Evolutionary conservation across 495 filamentous ascomycete species (phyloP), one percentile per base, ranked within the genome.

Genomic region (Penicillium daleae): DNA sequence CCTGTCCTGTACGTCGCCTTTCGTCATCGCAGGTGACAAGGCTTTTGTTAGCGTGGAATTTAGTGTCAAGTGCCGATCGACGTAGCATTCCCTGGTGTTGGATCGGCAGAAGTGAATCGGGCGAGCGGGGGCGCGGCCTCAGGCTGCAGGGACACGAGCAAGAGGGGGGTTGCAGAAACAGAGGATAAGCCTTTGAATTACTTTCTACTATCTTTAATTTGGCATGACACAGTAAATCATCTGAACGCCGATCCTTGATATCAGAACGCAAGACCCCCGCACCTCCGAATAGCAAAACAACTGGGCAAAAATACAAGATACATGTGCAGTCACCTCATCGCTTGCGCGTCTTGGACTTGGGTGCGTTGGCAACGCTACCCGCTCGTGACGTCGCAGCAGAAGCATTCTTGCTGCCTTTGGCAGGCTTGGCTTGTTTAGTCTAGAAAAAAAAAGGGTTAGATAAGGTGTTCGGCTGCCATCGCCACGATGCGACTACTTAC

Each of bases 341-440:
- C 76, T 87, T 88, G 21, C 73, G 72, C 40, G 70, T 74, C 70
- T 84, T 85, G 0, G 73, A 65, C 63, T 84, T 85, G 19, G 78
- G 66, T 21, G 76, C 77, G 12, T 78, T 74, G 7, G 80, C 80
- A 24, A 87, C 82, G 69, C 86, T 88, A 27, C 77, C 80, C 40
- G 85, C 86, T 32, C 86, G 76, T 6, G 86, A 88, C 6, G 80
- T 85, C 21, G 76, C 71, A 0, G 80, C 69, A 1, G 82, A 85
- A 15, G 76, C 78, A 46, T 74, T 75, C 66, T 84, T 87, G 70
- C 78, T 83, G 53, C 76, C 81, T 62, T 89, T 89, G 64, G 86
- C 75, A 21, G 75, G 78, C 61, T 88, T 87, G 56, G 84, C 77
- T 63, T 83, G 81, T 69, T 89, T 89, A 66, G 87, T 83, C 83